phyloP scores from a whole-genome alignment of 495 filamentous ascomycete genomes.

The Pseudoneurospora amorphoporcata region DNA sequence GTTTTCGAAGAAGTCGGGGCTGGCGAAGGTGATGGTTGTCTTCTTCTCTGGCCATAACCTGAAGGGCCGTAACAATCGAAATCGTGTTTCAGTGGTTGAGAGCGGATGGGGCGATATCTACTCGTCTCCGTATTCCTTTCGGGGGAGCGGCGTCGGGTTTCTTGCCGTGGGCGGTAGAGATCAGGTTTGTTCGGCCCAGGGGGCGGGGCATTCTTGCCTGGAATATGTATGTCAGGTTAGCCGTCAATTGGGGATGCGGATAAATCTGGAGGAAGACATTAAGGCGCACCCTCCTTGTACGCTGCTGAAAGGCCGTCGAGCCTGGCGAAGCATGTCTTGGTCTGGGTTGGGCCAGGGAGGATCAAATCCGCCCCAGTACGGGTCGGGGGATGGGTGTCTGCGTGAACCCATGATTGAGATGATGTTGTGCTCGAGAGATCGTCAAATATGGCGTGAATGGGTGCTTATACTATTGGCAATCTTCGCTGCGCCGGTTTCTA shows the following conservation, averaged over 20 bases:
- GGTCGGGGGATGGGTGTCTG: background rate
- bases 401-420: background rate
- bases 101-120: background rate
- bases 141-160: background rate
- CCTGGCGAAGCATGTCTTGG: background rate
- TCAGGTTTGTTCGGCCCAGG: background rate
- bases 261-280: too few relatives aligned
- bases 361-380: background rate
- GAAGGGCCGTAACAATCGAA: background rate
- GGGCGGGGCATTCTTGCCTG: background rate
- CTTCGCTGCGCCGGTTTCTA: background rate
- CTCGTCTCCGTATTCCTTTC: too few relatives aligned
- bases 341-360: background rate
- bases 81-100: background rate
- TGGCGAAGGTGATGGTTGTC: background rate
- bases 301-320: background rate
- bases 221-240: background rate
- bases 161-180: background rate
- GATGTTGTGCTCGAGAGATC: background rate
- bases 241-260: too few relatives aligned
- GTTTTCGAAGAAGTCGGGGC: background rate
- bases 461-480: background rate
- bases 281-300: too few relatives aligned
- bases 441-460: background rate
- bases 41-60: background rate